Conservation (phyloP, 371 early-diverging fungal species). For the Apophysomyces elegans region DNA sequence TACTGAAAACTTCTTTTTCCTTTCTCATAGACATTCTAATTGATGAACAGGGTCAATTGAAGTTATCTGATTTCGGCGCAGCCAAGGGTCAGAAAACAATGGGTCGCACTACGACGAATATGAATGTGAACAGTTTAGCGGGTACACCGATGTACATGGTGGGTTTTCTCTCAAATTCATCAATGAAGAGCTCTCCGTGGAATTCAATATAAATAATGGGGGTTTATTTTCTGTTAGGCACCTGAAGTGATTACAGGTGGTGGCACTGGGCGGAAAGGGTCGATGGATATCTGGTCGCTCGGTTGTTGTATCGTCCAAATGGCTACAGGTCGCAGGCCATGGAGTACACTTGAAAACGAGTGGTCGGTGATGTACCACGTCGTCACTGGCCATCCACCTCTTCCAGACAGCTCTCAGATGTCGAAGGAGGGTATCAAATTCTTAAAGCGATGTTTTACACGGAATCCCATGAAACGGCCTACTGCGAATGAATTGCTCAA, state of each 20-base stretch:
- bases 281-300: slow-evolving; percentile 94
- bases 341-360: slow-evolving; percentile 90
- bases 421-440: slow-evolving; percentile 75
- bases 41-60: slow-evolving; percentile 79
- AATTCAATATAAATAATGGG: background rate
- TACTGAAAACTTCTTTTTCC: background rate
- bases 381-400: slow-evolving; percentile 73
- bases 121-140: slow-evolving; percentile 71
- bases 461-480: slow-evolving; percentile 76
- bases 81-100: slow-evolving; percentile 81
- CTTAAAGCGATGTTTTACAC: slow-evolving; percentile 77
- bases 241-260: slow-evolving; percentile 93
- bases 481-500: slow-evolving; percentile 74
- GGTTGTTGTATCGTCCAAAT: slow-evolving; percentile 96
- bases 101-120: slow-evolving; percentile 61
- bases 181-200: background rate
- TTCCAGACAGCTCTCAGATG: slow-evolving; percentile 71
- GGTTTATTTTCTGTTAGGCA: slow-evolving; percentile 46
- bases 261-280: slow-evolving; percentile 74
- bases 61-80: slow-evolving; percentile 91
- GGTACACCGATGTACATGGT: slow-evolving; percentile 98
- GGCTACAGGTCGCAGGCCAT: slow-evolving; percentile 93
- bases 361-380: slow-evolving; percentile 93
- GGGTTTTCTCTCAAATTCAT: background rate
- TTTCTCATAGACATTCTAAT: slow-evolving; percentile 71